Percentiles rank a stretch among this genome's conserved stretches.
These are phyloP conservation scores for Fusarium anguioides DNA, from an alignment of 2,329 filamentous ascomycete species.

Conservation along the genomic window DNA sequence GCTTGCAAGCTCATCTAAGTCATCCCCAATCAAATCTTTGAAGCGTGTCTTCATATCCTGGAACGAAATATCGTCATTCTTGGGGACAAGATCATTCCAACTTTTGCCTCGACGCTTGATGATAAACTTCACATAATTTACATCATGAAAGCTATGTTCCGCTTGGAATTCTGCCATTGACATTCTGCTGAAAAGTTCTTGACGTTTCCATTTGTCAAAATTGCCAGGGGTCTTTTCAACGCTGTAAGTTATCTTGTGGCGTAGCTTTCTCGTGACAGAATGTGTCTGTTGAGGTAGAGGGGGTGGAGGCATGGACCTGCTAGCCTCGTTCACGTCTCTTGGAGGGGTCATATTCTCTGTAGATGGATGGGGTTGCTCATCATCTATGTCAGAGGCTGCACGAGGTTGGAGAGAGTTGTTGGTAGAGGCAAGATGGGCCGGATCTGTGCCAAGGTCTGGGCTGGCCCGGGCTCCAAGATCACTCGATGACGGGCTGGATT, in stretches of 20 bases:
- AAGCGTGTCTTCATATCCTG: constrained; percentile 14
- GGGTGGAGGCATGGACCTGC: constrained; percentile 3
- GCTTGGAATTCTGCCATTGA: not conserved
- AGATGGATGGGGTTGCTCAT: not conserved
- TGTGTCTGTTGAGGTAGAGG: not conserved
- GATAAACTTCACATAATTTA: not conserved
- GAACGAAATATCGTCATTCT: constrained; percentile 1
- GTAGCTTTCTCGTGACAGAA: not conserved
- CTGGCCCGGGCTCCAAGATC: not conserved
- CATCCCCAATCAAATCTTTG: not conserved
- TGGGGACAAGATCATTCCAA: constrained; percentile 2
- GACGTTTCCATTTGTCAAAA: not conserved
- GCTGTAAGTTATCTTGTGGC: not conserved
- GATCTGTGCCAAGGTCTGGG: not conserved
- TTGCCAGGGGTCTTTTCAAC: not conserved
- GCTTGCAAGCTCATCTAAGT: not conserved
- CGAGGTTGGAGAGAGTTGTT: rapidly evolving
- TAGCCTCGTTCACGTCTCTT: not conserved
- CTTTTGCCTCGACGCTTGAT: constrained; percentile 14
- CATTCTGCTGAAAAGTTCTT: not conserved
- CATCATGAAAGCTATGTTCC: not conserved
- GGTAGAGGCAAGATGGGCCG: rapidly evolving
- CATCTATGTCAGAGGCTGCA: rapidly evolving
- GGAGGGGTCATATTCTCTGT: not conserved
- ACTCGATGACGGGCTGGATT: not conserved